Conservation (phyloP, 495 filamentous ascomycete species). For the Hypomontagnella monticulosa region DNA sequence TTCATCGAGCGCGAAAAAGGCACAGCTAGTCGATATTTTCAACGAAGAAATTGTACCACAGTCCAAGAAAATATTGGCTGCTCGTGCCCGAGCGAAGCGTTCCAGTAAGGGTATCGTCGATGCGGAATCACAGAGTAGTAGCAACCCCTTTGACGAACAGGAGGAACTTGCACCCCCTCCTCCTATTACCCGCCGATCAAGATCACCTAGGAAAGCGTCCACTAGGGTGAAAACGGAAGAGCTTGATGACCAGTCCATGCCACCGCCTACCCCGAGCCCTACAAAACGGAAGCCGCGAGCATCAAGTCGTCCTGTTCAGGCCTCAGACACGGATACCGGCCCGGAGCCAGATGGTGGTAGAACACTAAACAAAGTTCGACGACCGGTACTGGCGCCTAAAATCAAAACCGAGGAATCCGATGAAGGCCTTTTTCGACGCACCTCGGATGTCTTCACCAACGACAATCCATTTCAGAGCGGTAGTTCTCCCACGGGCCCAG, state of each 20-base stretch:
- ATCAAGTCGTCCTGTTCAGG: constrained; percentile 54
- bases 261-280: constrained; percentile 53
- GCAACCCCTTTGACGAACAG: constrained; percentile 55
- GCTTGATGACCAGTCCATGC: constrained; percentile 49
- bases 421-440: constrained; percentile 54
- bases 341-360: constrained; percentile 52
- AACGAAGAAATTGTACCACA: constrained; percentile 80
- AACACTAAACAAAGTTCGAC: constrained; percentile 34
- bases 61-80: constrained; percentile 76
- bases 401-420: constrained; percentile 58
- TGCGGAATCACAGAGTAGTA: constrained; percentile 65
- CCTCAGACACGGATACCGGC: constrained; percentile 62
- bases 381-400: constrained; percentile 50
- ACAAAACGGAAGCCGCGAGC: constrained; percentile 63
- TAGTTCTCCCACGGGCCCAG: constrained; percentile 49
- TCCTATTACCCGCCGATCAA: constrained; percentile 51
- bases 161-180: constrained; percentile 55
- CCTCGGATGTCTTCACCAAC: constrained; percentile 72
- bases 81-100: constrained; percentile 77
- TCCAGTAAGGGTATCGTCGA: constrained; percentile 87
- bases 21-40: constrained; percentile 84
- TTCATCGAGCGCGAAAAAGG: constrained; percentile 83
- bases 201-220: constrained; percentile 58
- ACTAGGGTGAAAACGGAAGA: constrained; percentile 61
- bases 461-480: constrained; percentile 98